These are phyloP conservation scores for Barbatosphaeria neglecta DNA, from an alignment of 495 filamentous ascomycete genomes.

Conservation along the genomic window DNA sequence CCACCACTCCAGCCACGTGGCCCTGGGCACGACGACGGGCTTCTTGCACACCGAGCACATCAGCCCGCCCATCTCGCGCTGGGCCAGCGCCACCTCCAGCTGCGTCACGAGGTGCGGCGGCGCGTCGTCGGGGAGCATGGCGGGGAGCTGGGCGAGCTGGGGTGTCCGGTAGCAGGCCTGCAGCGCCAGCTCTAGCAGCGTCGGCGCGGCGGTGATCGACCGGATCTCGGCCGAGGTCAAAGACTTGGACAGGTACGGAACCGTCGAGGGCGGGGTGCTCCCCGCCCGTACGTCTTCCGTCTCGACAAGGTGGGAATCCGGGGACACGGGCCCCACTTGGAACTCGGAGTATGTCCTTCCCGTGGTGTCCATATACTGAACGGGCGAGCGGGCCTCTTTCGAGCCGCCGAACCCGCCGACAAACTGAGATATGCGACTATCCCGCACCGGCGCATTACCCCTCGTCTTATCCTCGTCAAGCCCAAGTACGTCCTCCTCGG, in stretches of 20 bases:
- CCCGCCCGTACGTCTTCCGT: slow-evolving; percentile 8
- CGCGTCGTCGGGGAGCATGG: slow-evolving; percentile 33
- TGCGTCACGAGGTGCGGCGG: slow-evolving; percentile 29
- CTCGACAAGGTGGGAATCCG: not conserved
- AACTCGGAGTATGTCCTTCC: slow-evolving; percentile 17
- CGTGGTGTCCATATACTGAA: slow-evolving; percentile 19
- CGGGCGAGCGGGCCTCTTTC: slow-evolving; percentile 9
- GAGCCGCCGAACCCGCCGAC: slow-evolving; percentile 1
- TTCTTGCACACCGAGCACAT: slow-evolving; percentile 49
- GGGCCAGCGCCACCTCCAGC: slow-evolving; percentile 27
- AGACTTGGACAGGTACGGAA: not conserved
- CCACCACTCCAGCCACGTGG: slow-evolving; percentile 62
- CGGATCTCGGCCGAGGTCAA: not conserved
- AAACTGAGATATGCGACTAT: not conserved
- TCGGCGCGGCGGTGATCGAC: slow-evolving; percentile 24
- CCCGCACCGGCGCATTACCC: not conserved
- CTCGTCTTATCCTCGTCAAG: not conserved
- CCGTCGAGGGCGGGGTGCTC: not conserved
- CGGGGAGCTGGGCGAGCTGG: slow-evolving; percentile 20
- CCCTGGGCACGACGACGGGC: slow-evolving; percentile 28
- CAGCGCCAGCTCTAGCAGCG: slow-evolving; percentile 49
- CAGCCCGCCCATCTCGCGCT: slow-evolving; percentile 38
- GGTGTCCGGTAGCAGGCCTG: slow-evolving; percentile 19
- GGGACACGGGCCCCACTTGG: not conserved
- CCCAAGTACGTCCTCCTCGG: no score